A percentile compares a stretch with the other conserved stretches of the same genome.
Evolutionary conservation across 2,329 filamentous ascomycete species (phyloP).

Genomic region (Mycogone perniciosa): DNA sequence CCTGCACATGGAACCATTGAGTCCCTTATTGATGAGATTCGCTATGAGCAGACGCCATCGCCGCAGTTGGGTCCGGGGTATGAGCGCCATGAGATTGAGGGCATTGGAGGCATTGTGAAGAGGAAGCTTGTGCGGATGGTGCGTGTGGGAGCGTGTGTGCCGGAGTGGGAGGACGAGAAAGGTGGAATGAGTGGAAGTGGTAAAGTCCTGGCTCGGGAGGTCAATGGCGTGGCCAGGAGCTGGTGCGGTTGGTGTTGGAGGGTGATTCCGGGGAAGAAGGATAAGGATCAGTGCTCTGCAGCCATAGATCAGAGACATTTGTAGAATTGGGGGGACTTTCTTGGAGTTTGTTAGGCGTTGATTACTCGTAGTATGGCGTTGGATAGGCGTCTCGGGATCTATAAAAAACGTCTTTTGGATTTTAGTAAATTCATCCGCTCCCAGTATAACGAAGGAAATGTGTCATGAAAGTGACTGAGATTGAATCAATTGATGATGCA

Average conservation of each 20-base stretch:
- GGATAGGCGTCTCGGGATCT: neutral
- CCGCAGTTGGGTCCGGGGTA: constrained; percentile 64
- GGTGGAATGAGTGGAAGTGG: constrained; percentile 31
- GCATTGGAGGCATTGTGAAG: constrained; percentile 82
- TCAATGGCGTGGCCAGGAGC: constrained; percentile 60
- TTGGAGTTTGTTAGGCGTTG: no score
- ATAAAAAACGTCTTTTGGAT: no score
- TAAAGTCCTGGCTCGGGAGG: constrained; percentile 65
- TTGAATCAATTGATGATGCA: no score
- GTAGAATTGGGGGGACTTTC: no score
- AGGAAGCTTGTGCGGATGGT: constrained; percentile 80
- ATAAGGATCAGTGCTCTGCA: constrained; percentile 27
- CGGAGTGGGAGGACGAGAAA: constrained; percentile 76
- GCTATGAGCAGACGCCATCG: constrained; percentile 38
- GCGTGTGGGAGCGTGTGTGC: constrained; percentile 74
- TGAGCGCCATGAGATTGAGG: constrained; percentile 80
- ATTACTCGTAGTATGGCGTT: no score
- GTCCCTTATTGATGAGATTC: constrained; percentile 25
- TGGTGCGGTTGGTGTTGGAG: constrained; percentile 92
- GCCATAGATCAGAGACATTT: neutral
- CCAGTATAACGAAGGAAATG: no score
- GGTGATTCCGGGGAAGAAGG: constrained; percentile 56
- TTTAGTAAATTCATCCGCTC: no score
- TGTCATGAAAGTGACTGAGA: no score
- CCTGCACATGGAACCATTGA: constrained; percentile 18